These are phyloP conservation scores for Pyrrhoderma lamaoense DNA, from an alignment of 1,284 basidiomycete genomes.

Conservation along the genomic window DNA sequence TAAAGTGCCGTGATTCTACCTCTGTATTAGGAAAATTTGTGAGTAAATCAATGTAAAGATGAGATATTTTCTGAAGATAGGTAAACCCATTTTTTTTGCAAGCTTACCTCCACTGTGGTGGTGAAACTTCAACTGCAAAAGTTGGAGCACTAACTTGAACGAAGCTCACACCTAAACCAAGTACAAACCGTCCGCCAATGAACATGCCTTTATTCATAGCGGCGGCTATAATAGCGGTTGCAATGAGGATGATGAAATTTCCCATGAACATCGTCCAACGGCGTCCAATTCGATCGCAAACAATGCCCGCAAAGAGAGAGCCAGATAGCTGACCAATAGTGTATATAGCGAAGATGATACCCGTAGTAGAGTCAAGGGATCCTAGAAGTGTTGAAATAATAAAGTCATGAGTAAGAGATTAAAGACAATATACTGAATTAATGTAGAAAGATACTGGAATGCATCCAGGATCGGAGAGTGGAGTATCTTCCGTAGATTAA, in stretches of 20 bases:
- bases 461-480: too few species aligned
- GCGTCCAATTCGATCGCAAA: conserved; percentile 26
- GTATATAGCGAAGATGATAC: conserved; percentile 22
- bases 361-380: conserved; percentile 16
- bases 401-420: neutral
- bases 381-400: neutral
- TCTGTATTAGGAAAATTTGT: conserved; percentile 18
- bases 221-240: conserved; percentile 26
- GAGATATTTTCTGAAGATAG: too few species aligned
- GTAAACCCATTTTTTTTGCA: too few species aligned
- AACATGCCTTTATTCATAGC: conserved; percentile 18
- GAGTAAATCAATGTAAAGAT: too few species aligned
- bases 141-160: conserved; percentile 32
- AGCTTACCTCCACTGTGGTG: conserved; percentile 35
- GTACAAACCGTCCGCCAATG: conserved; percentile 29
- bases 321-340: conserved; percentile 21
- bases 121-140: conserved; percentile 38
- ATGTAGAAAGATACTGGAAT: too few species aligned
- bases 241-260: conserved; percentile 15
- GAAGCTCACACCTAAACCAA: conserved; percentile 28
- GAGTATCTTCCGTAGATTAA: too few species aligned
- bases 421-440: too few species aligned
- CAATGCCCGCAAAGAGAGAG: conserved; percentile 20
- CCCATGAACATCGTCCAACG: conserved; percentile 27
- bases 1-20: conserved; percentile 32